phyloP scores from a whole-genome alignment of 805 yeast genomes.

The Candida hungchunana region DNA sequence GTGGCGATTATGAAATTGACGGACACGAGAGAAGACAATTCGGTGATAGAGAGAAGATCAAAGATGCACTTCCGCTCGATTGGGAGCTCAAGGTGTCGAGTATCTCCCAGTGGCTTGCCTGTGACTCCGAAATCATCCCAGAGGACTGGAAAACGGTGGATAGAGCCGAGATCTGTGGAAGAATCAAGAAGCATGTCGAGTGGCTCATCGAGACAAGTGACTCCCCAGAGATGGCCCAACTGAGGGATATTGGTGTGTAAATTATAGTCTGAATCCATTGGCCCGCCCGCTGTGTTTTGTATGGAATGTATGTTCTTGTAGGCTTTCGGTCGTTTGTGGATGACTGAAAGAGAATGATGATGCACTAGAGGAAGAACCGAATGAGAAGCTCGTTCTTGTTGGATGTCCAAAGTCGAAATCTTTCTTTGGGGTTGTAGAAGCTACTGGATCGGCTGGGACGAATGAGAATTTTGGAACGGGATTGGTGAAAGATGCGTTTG shows the following conservation, averaged over 20 bases:
- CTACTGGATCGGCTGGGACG: too few relatives aligned
- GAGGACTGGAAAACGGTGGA: conserved; percentile 24
- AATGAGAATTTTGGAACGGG: too few relatives aligned
- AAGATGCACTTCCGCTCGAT: conserved; percentile 19
- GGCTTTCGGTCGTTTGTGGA: too few relatives aligned
- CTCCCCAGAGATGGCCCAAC: conserved; percentile 25
- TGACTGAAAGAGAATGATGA: too few relatives aligned
- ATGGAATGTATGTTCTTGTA: too few relatives aligned
- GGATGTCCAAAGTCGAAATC: too few relatives aligned
- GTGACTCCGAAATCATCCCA: conserved; percentile 26
- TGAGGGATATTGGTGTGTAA: conserved; percentile 21
- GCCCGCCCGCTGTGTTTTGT: too few relatives aligned
- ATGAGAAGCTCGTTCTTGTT: too few relatives aligned
- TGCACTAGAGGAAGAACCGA: too few relatives aligned
- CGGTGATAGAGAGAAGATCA: conserved; percentile 25
- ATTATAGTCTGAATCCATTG: background rate
- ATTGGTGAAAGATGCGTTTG: too few relatives aligned
- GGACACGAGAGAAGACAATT: conserved; percentile 27
- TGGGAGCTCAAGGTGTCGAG: conserved; percentile 27
- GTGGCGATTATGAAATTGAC: conserved; percentile 23
- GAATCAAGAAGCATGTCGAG: conserved; percentile 25
- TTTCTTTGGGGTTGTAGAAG: too few relatives aligned
- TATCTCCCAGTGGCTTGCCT: conserved; percentile 28
- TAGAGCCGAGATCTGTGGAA: conserved; percentile 20
- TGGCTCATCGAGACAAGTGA: conserved; percentile 28